Base-by-base conservation (phyloP, 768 basidiomycete species). In the Chlorophyllum brunneum region DNA sequence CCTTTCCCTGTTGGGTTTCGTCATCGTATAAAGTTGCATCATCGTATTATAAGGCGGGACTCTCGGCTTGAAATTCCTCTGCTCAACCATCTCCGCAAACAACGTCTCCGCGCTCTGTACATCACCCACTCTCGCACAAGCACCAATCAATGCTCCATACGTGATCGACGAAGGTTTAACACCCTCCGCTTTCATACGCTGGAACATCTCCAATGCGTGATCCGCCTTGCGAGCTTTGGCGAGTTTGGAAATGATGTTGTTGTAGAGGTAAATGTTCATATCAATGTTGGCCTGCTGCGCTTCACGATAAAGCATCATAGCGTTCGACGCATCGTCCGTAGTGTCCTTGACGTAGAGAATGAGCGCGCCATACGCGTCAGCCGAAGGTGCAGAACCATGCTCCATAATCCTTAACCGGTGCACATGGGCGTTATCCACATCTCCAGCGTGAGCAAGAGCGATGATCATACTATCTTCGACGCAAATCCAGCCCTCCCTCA, bases 21-120 rank as follows among this genome's bases (percentile, higher is more conserved):
- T 93, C 50, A 86, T 82, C 43, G 88, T 86, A 70, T 92, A 94
- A 60, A 95, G 76, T 66, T 99, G 97, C 82, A 99, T 98, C 94
- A 99, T 97, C 29, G 88, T 94, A 71, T 99, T 99, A 77, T 85
- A 99, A 0, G 95, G 95, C 16, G 95, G 97, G 1, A 97, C 85
- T 5, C 94, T 78, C 7, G 95, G 86, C 69, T 78, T 86, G 76
- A 93, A 98, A 59, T 85, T 86, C 30, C 68, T 73, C 54, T 82
- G 75, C 38, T 67, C 57, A 0, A 74, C 66, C 97, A 99, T 98
- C 72, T 98, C 94, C 50, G 69, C 63, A 70, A 97, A 99, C 39
- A 97, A 69, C 7, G 74, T 71, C 66, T 91, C 90, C 4, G 97
- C 97, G 0, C 88, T 83, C 3, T 73, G 69, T 5, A 81, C 79